Evolutionary conservation across 495 filamentous ascomycete genomes (phyloP).

Genomic region (Annulohypoxylon maeteangense): DNA sequence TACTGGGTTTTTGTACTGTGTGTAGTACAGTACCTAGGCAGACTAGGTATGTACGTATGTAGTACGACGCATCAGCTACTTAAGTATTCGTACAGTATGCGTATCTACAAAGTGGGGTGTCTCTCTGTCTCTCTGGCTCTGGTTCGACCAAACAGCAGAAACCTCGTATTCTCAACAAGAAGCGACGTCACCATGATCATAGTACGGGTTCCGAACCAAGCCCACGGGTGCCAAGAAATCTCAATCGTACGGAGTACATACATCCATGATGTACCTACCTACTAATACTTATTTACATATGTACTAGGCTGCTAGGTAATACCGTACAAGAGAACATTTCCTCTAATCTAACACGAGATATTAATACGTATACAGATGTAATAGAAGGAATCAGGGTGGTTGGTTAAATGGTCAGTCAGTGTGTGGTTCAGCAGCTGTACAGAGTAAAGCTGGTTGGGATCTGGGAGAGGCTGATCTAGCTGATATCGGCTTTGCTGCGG

Average conservation of each 20-base stretch:
- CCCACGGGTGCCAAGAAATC: conserved; percentile 24
- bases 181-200: conserved; percentile 39
- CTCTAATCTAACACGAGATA: background rate
- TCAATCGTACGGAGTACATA: conserved; percentile 19
- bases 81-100: conserved; percentile 2
- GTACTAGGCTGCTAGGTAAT: too few species aligned
- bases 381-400: background rate
- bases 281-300: background rate
- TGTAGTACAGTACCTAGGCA: background rate
- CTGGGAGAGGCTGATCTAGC: conserved; percentile 28
- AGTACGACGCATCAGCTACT: background rate
- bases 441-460: background rate
- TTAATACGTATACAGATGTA: background rate
- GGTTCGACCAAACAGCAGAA: conserved; percentile 23
- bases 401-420: background rate
- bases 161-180: conserved; percentile 42
- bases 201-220: conserved; percentile 20
- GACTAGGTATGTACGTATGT: background rate
- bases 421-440: background rate
- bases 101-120: conserved; percentile 22
- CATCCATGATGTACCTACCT: background rate
- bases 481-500: conserved; percentile 14
- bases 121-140: too few species aligned
- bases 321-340: background rate
- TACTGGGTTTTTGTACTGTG: background rate